These are phyloP conservation scores for Didymellaceae sp. DNA, from an alignment of 2,329 filamentous ascomycete species.

Conservation along the genomic window DNA sequence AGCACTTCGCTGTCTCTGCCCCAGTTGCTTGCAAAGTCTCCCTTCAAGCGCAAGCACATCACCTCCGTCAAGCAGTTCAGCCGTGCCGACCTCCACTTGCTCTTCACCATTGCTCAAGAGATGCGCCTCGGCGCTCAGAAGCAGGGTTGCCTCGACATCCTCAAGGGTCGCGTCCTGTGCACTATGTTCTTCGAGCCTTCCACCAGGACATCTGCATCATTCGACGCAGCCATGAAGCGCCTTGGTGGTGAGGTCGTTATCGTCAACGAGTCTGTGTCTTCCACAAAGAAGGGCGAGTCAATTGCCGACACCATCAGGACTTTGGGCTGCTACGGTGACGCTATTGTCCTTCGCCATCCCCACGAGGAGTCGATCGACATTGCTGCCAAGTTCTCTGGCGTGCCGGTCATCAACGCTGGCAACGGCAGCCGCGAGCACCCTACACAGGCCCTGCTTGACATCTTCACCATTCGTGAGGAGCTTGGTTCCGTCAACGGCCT, in stretches of 20 bases:
- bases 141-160: conserved; percentile 84
- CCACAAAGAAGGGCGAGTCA: conserved; percentile 91
- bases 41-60: conserved; percentile 89
- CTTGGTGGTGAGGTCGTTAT: conserved; percentile 86
- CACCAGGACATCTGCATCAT: conserved; percentile 92
- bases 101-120: conserved; percentile 97
- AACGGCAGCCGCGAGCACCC: conserved; percentile 97
- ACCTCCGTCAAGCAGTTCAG: conserved; percentile 91
- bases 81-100: conserved; percentile 83
- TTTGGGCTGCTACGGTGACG: conserved; percentile 91
- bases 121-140: conserved; percentile 96
- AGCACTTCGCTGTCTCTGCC: conserved; percentile 67
- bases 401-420: conserved; percentile 95
- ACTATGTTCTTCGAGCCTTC: conserved; percentile 98
- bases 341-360: conserved; percentile 93
- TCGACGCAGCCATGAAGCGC: conserved; percentile 98
- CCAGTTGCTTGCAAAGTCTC: conserved; percentile 77
- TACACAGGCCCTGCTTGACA: conserved; percentile 94
- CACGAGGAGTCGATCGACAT: conserved; percentile 79
- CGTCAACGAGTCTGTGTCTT: conserved; percentile 83
- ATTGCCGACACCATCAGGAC: conserved; percentile 94
- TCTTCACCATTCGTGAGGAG: conserved; percentile 98
- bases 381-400: conserved; percentile 84
- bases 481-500: conserved; percentile 93
- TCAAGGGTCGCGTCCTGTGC: conserved; percentile 85